Evolutionary conservation across 352 stramenopile genomes (phyloP).

Genomic region (Pythium diclinum): DNA sequence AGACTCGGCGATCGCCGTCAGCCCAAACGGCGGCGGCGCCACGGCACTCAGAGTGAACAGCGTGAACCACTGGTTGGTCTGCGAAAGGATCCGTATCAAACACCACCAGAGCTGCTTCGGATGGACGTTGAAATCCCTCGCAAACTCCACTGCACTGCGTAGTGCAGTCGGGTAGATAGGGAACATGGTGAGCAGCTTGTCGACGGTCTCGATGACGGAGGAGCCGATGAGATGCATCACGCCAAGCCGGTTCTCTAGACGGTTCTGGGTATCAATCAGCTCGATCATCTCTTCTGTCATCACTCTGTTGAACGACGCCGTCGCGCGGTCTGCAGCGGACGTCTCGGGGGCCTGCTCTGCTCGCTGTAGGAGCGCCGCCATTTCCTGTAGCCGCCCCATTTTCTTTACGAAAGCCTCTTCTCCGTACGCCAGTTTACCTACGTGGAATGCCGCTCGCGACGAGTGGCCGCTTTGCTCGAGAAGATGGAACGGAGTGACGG

Average conservation of each 20-base stretch:
- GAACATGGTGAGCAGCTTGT: conserved; percentile 57
- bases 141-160: conserved; percentile 33
- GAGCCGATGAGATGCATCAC: conserved; percentile 42
- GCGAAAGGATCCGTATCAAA: conserved; percentile 38
- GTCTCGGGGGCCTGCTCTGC: conserved; percentile 1
- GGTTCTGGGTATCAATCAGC: conserved; percentile 41
- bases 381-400: conserved; percentile 38
- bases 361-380: conserved; percentile 31
- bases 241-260: conserved; percentile 36
- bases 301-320: conserved; percentile 41
- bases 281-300: conserved; percentile 51
- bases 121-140: conserved; percentile 40
- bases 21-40: conserved; percentile 43
- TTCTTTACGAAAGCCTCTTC: conserved; percentile 43
- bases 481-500: conserved; percentile 35
- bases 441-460: conserved; percentile 30
- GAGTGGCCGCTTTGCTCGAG: conserved; percentile 27
- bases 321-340: conserved; percentile 11
- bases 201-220: conserved; percentile 54
- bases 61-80: conserved; percentile 49
- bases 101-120: conserved; percentile 59
- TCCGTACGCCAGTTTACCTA: conserved; percentile 47
- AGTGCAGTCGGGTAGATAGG: conserved; percentile 38
- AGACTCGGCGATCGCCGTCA: conserved; percentile 40
- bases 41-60: conserved; percentile 37